These are phyloP conservation scores for Rubia tinctorum DNA, from an alignment of 305 asterid species.

Conservation along the genomic window DNA sequence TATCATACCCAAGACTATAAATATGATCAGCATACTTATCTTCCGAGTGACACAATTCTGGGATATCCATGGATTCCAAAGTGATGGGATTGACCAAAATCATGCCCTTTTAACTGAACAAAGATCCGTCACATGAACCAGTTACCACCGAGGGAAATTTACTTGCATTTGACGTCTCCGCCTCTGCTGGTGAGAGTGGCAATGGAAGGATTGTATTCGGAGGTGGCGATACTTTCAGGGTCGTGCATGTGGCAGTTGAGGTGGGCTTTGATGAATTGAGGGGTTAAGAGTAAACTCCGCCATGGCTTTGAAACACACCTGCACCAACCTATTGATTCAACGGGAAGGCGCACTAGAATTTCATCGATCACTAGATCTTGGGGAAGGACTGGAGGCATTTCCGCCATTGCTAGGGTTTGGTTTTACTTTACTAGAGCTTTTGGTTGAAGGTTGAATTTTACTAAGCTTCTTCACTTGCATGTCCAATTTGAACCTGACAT, in stretches of 20 bases:
- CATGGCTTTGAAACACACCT: slow-evolving; percentile 40
- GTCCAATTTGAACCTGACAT: no score
- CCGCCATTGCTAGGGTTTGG: background rate
- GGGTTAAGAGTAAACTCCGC: slow-evolving; percentile 25
- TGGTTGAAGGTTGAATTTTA: no score
- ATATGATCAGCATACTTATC: no score
- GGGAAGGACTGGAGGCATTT: slow-evolving; percentile 14
- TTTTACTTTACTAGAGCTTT: background rate
- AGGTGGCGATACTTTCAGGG: background rate
- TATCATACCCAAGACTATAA: no score
- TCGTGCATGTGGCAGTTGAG: background rate
- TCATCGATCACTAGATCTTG: slow-evolving; percentile 31
- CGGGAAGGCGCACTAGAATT: slow-evolving; percentile 33
- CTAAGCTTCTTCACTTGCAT: no score
- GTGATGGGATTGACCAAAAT: background rate
- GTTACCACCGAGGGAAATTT: background rate
- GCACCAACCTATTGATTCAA: slow-evolving; percentile 38
- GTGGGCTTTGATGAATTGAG: slow-evolving; percentile 32
- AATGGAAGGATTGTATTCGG: background rate
- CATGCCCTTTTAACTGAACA: no score
- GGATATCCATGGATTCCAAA: background rate
- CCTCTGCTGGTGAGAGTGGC: no score
- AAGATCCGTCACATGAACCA: background rate
- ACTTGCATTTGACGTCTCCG: no score
- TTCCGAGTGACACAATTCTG: background rate